These are phyloP conservation scores for Vitellaria paradoxa DNA, from an alignment of 179 eudicot genomes.

Conservation along the genomic window DNA sequence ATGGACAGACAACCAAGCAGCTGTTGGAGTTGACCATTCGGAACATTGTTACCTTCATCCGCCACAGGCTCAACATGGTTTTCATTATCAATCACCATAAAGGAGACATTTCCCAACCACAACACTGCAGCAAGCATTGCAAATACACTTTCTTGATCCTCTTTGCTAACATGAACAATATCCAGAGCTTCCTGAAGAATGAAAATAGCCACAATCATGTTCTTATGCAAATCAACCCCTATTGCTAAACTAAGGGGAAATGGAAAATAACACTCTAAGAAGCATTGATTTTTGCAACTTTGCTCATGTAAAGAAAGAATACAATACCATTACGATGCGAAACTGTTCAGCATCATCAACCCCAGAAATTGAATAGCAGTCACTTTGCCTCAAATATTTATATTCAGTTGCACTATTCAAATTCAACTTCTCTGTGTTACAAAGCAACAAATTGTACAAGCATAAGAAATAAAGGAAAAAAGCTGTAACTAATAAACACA, in stretches of 20 bases:
- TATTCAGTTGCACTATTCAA: constrained; percentile 66
- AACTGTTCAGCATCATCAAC: constrained; percentile 96
- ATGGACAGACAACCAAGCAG: neutral
- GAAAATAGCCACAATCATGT: constrained; percentile 4
- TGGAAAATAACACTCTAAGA: neutral
- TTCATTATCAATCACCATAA: constrained; percentile 67
- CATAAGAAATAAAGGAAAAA: neutral
- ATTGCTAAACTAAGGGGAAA: neutral
- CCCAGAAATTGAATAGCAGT: constrained; percentile 69
- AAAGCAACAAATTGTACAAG: constrained; percentile 5
- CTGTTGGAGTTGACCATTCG: neutral
- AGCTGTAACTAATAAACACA: neutral
- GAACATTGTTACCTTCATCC: constrained; percentile 69
- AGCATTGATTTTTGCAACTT: neutral
- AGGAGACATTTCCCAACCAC: constrained; percentile 92
- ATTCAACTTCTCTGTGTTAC: constrained; percentile 72
- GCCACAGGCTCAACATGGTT: constrained; percentile 81
- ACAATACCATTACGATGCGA: constrained; percentile 63
- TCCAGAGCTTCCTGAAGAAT: constrained; percentile 77
- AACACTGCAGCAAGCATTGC: constrained; percentile 93
- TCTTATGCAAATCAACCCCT: constrained; percentile 7
- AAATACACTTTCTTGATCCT: constrained; percentile 81
- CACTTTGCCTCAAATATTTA: constrained; percentile 79
- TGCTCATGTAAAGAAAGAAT: constrained; percentile 11
- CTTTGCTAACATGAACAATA: constrained; percentile 82